Percentiles rank a stretch among this genome's conserved stretches.
These are phyloP conservation scores for Solanum virginianum DNA, from an alignment of 257 asterid genomes.

Conservation along the genomic window DNA sequence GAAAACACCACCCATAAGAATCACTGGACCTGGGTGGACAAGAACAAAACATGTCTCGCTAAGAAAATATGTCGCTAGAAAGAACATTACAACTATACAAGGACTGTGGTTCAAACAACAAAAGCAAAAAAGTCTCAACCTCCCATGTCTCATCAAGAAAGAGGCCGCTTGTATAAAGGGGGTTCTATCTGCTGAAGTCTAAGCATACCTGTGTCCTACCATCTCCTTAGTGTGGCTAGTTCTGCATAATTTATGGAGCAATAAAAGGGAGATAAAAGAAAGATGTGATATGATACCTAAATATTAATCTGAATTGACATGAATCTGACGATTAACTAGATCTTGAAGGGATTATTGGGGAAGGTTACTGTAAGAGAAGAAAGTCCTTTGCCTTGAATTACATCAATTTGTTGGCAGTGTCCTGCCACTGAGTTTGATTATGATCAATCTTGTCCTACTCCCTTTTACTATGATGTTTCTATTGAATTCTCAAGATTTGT, in stretches of 20 bases:
- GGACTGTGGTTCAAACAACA: not conserved
- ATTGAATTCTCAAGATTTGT: not conserved
- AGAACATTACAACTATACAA: not conserved
- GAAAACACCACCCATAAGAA: not conserved
- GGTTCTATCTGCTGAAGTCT: not conserved
- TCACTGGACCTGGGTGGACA: not conserved
- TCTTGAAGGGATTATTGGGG: not conserved
- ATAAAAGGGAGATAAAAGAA: not conserved
- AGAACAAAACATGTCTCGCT: not conserved
- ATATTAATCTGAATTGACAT: not conserved
- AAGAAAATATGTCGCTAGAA: not conserved
- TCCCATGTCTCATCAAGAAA: not conserved
- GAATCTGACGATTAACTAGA: not conserved
- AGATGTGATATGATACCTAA: not conserved
- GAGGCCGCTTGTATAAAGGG: not conserved
- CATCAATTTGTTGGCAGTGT: not conserved
- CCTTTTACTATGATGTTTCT: not conserved
- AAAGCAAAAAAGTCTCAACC: not conserved
- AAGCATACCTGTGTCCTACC: not conserved
- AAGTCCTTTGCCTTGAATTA: not conserved
- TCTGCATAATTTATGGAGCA: not conserved
- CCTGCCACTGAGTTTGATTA: not conserved
- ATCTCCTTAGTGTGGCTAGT: not conserved
- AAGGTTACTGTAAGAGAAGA: not conserved
- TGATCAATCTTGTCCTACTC: not conserved